Conservation (phyloP, 768 basidiomycete species). For the Psilocybe subaeruginosa region DNA sequence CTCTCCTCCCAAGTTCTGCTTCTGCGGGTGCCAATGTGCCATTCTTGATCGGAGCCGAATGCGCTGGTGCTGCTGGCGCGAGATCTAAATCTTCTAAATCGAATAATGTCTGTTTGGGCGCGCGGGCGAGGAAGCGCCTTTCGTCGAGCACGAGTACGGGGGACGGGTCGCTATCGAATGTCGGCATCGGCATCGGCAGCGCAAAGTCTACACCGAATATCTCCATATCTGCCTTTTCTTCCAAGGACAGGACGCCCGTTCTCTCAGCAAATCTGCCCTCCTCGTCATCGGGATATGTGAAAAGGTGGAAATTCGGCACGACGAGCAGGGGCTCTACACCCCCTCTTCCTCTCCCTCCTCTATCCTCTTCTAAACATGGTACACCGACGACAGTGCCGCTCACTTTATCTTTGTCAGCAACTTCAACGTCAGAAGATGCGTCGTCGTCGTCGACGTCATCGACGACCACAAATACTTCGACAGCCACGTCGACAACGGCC, state of each 20-base stretch:
- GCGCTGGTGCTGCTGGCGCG: neutral
- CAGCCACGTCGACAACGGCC: no score
- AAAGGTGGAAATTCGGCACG: conserved; percentile 26
- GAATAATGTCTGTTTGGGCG: neutral
- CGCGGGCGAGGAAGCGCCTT: neutral
- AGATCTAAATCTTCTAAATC: neutral
- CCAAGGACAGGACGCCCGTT: no score
- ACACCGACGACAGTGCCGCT: neutral
- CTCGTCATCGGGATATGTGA: neutral
- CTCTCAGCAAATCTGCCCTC: neutral
- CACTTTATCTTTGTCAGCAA: neutral
- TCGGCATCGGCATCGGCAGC: neutral
- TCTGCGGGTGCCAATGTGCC: neutral
- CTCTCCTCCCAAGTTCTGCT: neutral
- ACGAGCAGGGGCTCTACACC: conserved; percentile 3
- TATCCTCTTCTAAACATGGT: neutral
- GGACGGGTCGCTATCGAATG: neutral
- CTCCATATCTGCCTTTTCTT: no score
- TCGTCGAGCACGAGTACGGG: neutral
- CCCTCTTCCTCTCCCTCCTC: neutral
- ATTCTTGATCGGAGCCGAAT: neutral
- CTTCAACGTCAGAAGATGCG: neutral
- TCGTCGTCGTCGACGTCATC: no score
- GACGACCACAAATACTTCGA: no score
- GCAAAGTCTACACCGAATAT: no score